Percentiles rank a stretch among this genome's conserved stretches.
Evolutionary conservation across 805 yeast species (phyloP).

Genomic region (Phaffomyces opuntiae): DNA sequence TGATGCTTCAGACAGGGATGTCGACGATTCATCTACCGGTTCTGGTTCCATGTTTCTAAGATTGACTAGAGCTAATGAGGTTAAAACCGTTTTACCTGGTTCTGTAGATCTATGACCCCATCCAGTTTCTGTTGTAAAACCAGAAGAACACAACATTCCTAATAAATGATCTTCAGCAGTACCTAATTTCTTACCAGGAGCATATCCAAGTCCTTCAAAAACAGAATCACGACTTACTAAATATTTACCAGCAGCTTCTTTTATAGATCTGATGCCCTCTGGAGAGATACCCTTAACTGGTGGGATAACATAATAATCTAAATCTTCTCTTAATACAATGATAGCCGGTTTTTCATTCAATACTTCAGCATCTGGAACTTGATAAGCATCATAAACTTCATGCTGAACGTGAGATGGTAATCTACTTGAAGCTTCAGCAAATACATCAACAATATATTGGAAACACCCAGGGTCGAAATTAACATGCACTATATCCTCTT

Average conservation of each 20-base stretch:
- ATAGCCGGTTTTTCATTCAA: slow-evolving; percentile 80
- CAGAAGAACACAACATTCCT: slow-evolving; percentile 92
- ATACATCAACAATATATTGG: slow-evolving; percentile 69
- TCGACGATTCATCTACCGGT: slow-evolving; percentile 1
- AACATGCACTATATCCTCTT: slow-evolving; percentile 71
- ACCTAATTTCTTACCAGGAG: slow-evolving; percentile 48
- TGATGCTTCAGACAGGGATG: slow-evolving; percentile 14
- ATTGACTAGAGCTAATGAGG: slow-evolving; percentile 71
- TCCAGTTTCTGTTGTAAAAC: slow-evolving; percentile 53
- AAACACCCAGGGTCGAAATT: slow-evolving; percentile 86
- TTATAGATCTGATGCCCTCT: slow-evolving; percentile 60
- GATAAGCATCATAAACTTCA: slow-evolving; percentile 29
- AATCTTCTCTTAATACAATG: slow-evolving; percentile 86
- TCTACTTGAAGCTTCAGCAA: slow-evolving; percentile 62
- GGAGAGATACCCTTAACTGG: slow-evolving; percentile 49
- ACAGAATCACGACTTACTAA: slow-evolving; percentile 52
- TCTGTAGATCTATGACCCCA: slow-evolving; percentile 94
- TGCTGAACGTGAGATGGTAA: slow-evolving; percentile 35
- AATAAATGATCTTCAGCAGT: slow-evolving; percentile 92
- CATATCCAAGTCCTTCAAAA: slow-evolving; percentile 74
- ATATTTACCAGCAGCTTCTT: slow-evolving; percentile 64
- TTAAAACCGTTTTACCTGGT: slow-evolving; percentile 79
- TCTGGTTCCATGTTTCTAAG: slow-evolving; percentile 31
- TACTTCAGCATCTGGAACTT: slow-evolving; percentile 52
- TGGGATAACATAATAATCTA: slow-evolving; percentile 89